These are phyloP conservation scores for Coprinopsis strossmayeri DNA, from an alignment of 768 basidiomycete species.

Conservation along the genomic window DNA sequence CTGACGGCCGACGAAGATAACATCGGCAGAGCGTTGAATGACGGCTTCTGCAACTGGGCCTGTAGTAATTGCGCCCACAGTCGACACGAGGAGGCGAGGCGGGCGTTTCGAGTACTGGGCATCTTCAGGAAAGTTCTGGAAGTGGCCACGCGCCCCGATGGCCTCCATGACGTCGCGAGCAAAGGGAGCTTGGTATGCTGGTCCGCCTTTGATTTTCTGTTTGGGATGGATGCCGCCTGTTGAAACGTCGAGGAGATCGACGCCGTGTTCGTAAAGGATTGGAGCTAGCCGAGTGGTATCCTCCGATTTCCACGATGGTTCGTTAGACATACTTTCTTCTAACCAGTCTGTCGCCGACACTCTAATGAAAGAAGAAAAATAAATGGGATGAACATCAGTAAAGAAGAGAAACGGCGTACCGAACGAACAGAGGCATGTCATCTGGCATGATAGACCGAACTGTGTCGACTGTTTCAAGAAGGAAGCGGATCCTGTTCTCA, in stretches of 20 bases:
- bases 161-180: constrained; percentile 46
- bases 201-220: constrained; percentile 30
- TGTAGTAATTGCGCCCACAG: constrained; percentile 48
- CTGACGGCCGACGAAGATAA: constrained; percentile 43
- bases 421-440: constrained; percentile 64
- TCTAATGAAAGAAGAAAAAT: too few species aligned
- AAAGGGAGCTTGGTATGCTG: constrained; percentile 51
- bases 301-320: constrained; percentile 60
- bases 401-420: constrained; percentile 28
- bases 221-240: constrained; percentile 49
- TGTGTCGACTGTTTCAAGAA: background rate
- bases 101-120: background rate
- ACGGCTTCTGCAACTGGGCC: constrained; percentile 52
- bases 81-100: constrained; percentile 32
- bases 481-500: constrained; percentile 50
- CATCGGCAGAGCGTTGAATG: constrained; percentile 56
- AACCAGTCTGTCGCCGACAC: constrained; percentile 75
- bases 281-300: constrained; percentile 59
- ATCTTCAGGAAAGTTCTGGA: constrained; percentile 11
- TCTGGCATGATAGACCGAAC: constrained; percentile 40
- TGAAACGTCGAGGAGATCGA: constrained; percentile 74
- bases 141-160: constrained; percentile 18
- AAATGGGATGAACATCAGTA: background rate
- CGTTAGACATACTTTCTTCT: constrained; percentile 47
- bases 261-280: constrained; percentile 54